Percentiles rank a stretch among this genome's conserved stretches.
phyloP scores from a whole-genome alignment of 805 yeast species.

The Yarrowia osloensis region DNA sequence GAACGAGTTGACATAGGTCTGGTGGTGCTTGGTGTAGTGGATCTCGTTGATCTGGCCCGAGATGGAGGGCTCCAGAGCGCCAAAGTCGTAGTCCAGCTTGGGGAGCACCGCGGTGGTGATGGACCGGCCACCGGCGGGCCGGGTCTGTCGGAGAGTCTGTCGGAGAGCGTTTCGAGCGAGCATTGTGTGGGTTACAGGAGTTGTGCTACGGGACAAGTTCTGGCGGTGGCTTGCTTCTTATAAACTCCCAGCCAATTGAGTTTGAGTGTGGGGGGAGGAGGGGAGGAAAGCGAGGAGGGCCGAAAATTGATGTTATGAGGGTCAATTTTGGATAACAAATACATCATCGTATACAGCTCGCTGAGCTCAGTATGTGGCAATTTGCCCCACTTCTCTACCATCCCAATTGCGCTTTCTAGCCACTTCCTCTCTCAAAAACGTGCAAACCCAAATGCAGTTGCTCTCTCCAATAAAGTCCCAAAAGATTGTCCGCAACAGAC shows the following conservation, averaged over 20 bases:
- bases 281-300: neutral
- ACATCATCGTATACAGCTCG: neutral
- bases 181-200: neutral
- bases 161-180: conserved; percentile 28
- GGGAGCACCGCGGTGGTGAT: conserved; percentile 64
- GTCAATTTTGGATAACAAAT: neutral
- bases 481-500: neutral
- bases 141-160: conserved; percentile 8
- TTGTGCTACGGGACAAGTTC: no score
- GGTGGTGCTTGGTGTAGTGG: conserved; percentile 90
- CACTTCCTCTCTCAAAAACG: neutral
- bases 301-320: neutral
- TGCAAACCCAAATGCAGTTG: neutral
- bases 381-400: neutral
- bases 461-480: no score
- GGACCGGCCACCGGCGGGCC: conserved; percentile 31
- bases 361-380: neutral
- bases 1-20: conserved; percentile 84
- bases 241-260: conserved; percentile 18
- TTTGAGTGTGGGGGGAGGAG: neutral
- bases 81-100: conserved; percentile 78
- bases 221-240: neutral
- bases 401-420: neutral
- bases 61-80: conserved; percentile 82
- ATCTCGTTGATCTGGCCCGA: conserved; percentile 81